Evolutionary conservation across 148 eudicot species (phyloP).

Genomic region (Spergularia marina): DNA sequence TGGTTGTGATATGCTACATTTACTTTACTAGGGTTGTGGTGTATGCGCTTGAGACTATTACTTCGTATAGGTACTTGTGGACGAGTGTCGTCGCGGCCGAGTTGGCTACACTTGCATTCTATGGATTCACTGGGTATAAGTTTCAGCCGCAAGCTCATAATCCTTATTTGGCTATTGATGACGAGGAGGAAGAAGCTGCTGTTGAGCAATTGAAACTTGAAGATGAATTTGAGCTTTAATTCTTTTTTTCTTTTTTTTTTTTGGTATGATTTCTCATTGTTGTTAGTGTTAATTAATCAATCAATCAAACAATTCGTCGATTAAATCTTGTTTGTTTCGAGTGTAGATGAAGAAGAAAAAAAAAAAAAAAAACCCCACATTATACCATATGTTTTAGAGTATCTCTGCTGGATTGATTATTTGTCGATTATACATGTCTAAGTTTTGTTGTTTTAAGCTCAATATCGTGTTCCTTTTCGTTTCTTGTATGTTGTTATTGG

Average conservation of each 20-base stretch:
- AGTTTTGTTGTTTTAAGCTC: neutral
- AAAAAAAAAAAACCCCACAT: neutral
- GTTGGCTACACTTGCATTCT: constrained; percentile 67
- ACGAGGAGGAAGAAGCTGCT: constrained; percentile 83
- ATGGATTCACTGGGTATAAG: constrained; percentile 56
- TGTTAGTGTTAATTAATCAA: constrained; percentile 14
- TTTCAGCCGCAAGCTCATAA: constrained; percentile 71
- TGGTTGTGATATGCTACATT: constrained; percentile 70
- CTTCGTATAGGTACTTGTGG: constrained; percentile 70
- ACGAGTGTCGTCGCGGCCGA: constrained; percentile 60
- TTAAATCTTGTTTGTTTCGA: neutral
- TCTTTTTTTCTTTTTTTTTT: neutral
- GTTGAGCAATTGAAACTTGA: constrained; percentile 59
- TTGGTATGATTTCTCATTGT: neutral
- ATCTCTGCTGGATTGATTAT: neutral
- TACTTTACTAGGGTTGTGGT: constrained; percentile 80
- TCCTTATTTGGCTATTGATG: constrained; percentile 67
- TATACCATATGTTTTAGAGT: neutral
- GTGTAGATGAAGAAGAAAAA: constrained; percentile 14
- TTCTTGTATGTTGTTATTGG: neutral
- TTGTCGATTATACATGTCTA: constrained; percentile 7
- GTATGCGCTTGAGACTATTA: constrained; percentile 65
- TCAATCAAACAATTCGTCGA: too few species aligned
- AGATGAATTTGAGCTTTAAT: constrained; percentile 71
- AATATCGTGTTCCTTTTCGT: neutral